Base-by-base conservation (phyloP, 2,329 filamentous ascomycete genomes). In the Ascomycota sp. region DNA sequence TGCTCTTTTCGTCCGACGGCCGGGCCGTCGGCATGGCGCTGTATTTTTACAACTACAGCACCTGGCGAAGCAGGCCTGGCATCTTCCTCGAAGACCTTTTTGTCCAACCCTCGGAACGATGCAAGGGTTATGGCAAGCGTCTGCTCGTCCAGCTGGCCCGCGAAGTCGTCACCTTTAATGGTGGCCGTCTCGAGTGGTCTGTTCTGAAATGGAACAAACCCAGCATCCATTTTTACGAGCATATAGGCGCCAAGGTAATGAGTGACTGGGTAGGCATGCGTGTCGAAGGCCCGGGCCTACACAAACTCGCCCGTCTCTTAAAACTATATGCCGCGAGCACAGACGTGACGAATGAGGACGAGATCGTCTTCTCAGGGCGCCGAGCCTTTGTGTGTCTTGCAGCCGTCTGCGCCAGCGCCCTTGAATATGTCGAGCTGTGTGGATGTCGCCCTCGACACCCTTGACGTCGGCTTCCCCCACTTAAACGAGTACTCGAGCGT, bases 1-100 rank as follows among this genome's bases (percentile, higher is more conserved):
- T 91, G 8, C 54, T 86, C 32, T 61, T 62, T 40, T 53, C 63
- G 15, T 53, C 59, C 8, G 51, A 56, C 5, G 51, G 57, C 8
- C 46, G 55, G 24, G 50, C 50, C 1, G 78, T 70, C 0, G 82
- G 77, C 28, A 81, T 94, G 67, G 83, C 83, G 1, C 55, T 94
- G 25, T 94, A 83, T 57, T 95, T 92, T 52, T 83, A 86, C 62
- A 95, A 86, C 55, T 95, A 93, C 56, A 82, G 75, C 45, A 94
- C 86, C 1, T 95, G 89, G 89, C 69, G 78, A 7, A 69, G 78
- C n/a, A 69, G 68, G 27, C 71, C 85, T 0, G 86, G 86, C 3
- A 78, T 98, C 45, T 93, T 91, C 51, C 72, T 95, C 23, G 86
- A 95, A 51, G 86, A 95, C 46, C 59, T 95, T n/a, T 93, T 75